A percentile compares a stretch with the other conserved stretches of the same genome.
Evolutionary conservation across 441 rosid species (phyloP).

Genomic region (Euphorbia schlechtendalii): DNA sequence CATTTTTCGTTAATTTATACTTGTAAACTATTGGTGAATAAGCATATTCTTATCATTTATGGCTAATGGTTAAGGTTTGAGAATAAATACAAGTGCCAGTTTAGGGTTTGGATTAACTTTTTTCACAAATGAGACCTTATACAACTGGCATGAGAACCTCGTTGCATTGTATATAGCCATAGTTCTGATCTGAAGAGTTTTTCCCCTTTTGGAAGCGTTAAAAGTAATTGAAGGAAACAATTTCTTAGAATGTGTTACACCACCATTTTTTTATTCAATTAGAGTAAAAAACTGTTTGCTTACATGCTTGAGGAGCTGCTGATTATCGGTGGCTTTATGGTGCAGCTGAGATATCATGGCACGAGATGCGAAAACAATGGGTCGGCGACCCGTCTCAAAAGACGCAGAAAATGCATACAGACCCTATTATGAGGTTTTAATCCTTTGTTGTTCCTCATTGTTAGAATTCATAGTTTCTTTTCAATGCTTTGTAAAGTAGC

Average conservation of each 20-base stretch:
- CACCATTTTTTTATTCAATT: not conserved
- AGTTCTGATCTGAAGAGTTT: not conserved
- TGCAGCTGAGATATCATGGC: conserved; percentile 56
- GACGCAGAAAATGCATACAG: conserved; percentile 32
- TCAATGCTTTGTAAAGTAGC: not conserved
- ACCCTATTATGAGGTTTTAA: conserved; percentile 46
- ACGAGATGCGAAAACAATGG: conserved; percentile 50
- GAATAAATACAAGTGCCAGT: not conserved
- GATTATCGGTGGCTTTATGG: conserved; percentile 6
- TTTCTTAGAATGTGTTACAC: not conserved
- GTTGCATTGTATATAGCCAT: no score
- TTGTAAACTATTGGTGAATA: not conserved
- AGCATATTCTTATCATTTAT: not conserved
- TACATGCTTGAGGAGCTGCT: conserved; percentile 6
- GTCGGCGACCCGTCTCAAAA: conserved; percentile 43
- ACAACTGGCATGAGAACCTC: no score
- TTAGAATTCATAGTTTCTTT: not conserved
- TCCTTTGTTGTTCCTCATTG: not conserved
- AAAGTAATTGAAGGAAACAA: not conserved
- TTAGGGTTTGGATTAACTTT: not conserved
- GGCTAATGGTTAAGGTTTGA: not conserved
- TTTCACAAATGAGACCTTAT: not conserved
- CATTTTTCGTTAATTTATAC: not conserved
- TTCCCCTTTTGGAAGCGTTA: not conserved
- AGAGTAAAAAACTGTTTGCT: no score